Base-by-base conservation (phyloP, 352 stramenopile genomes). In the Pythium plurisporium region DNA sequence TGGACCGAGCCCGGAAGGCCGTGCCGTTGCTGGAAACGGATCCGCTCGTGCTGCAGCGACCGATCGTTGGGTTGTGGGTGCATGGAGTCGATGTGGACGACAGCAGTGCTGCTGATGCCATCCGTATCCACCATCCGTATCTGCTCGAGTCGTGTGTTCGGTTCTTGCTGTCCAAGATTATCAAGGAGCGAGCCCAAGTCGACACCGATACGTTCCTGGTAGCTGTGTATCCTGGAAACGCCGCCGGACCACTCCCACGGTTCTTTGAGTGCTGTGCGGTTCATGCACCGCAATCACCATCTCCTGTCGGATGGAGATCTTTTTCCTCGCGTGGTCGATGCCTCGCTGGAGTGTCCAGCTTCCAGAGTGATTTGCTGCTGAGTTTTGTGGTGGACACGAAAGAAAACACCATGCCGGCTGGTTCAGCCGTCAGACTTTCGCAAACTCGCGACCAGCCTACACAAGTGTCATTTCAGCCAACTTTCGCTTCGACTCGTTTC, bases 21-120 rank as follows among this genome's bases (percentile, higher is more conserved):
- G 82, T 91, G 1, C 78, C 82, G 12, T 41, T 92, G 42, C 67
- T 92, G 9, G 82, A 87, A 64, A 72, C 82, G 1, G 82, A 92
- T 27, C 78, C 82, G 41, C 67, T 92, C 14, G 76, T 89, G 36
- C 47, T 80, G 5, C 74, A 88, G 47, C 73, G 79, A 22, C 82
- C 80, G 2, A 65, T 90, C 46, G 79, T 92, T 1, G 82, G 82
- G 12, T 20, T 92, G 42, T 92, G 82, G 82, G 69, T 89, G 4
- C 88, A 86, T 34, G 82, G 82, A 26, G 61, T 90, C 3, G 57
- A 73, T 11, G 62, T 92, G 5, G 67, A 76, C 47, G 79, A 87
- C 22, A 9, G 23, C 5, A 41, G 72, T 19, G 55, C 67, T 4
- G 61, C 31, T 6, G 64, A 66, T 1, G 60, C 61, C 22, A 55